Percentiles rank a stretch among this genome's conserved stretches.
Conservation (phyloP, 305 asterid genomes). For the Fraxinus xanthoxyloides region DNA sequence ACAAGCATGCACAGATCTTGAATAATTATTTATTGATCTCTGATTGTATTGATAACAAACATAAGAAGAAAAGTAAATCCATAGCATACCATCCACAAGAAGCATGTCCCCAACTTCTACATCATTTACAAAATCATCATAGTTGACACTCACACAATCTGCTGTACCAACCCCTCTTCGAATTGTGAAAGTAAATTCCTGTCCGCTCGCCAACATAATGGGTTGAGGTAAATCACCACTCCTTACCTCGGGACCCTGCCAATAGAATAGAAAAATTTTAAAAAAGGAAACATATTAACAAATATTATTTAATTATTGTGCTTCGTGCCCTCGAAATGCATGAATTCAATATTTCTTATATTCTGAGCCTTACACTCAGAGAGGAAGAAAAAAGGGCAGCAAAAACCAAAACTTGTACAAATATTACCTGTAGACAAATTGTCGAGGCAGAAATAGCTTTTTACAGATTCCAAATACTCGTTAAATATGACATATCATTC, state of each 20-base stretch:
- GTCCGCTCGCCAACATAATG: conserved; percentile 61
- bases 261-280: conserved; percentile 12
- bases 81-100: conserved; percentile 81
- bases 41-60: background rate
- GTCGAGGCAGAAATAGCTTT: background rate
- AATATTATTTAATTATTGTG: background rate
- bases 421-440: background rate
- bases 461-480: background rate
- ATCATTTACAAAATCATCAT: conserved; percentile 96
- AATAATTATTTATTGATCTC: background rate
- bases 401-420: background rate
- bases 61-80: background rate
- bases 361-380: background rate
- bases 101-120: conserved; percentile 94
- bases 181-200: conserved; percentile 94
- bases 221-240: conserved; percentile 99
- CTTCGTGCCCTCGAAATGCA: background rate
- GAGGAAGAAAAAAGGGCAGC: background rate
- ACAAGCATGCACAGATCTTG: background rate
- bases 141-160: conserved; percentile 90
- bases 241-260: conserved; percentile 99
- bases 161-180: conserved; percentile 91
- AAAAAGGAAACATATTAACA: background rate
- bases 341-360: background rate
- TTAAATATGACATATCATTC: background rate